These are phyloP conservation scores for Auricularia sp. DNA, from an alignment of 768 basidiomycete species.

Conservation along the genomic window DNA sequence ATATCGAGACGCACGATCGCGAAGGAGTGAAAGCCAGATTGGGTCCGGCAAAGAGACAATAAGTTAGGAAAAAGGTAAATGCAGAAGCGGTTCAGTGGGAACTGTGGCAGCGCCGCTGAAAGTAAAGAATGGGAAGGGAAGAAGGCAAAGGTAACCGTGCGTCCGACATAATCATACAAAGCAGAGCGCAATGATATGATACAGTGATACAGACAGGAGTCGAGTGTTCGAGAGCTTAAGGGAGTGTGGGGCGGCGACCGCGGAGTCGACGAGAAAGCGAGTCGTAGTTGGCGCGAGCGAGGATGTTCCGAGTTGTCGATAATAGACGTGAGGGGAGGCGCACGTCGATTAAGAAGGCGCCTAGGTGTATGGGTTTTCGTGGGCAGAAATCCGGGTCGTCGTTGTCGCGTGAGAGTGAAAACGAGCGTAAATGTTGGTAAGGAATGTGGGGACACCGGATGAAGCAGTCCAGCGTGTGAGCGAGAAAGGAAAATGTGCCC, in stretches of 20 bases:
- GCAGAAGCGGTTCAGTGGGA: too few species aligned
- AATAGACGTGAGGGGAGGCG: too few species aligned
- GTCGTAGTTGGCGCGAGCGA: too few species aligned
- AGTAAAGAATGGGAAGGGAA: background rate
- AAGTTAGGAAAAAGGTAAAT: background rate
- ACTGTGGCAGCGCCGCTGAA: too few species aligned
- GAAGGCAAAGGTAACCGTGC: background rate
- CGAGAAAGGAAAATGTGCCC: background rate
- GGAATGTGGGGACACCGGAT: background rate
- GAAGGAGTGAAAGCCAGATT: background rate
- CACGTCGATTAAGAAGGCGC: background rate
- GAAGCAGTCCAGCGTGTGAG: background rate
- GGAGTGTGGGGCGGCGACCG: background rate
- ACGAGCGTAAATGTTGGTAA: background rate
- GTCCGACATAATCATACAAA: background rate
- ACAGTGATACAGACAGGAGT: background rate
- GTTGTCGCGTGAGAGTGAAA: background rate
- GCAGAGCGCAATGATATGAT: background rate
- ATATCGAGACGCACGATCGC: background rate
- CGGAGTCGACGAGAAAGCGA: background rate
- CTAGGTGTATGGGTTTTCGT: background rate
- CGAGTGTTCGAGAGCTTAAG: background rate
- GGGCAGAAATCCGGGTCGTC: background rate
- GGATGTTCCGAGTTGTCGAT: too few species aligned
- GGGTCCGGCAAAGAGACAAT: background rate